phyloP scores from a whole-genome alignment of 169 alveolate species.

The Plasmodium billcollinsi region DNA sequence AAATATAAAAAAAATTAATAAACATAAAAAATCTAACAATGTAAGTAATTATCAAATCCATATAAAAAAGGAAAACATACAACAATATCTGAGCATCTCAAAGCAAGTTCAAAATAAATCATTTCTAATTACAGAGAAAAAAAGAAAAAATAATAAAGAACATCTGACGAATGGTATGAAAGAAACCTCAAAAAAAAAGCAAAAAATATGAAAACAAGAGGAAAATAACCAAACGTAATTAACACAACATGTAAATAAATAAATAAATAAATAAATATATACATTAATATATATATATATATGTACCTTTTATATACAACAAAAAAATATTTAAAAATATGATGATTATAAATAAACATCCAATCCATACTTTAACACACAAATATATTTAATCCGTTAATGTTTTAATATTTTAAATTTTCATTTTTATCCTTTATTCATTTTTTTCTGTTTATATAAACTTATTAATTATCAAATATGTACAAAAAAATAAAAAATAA shows the following conservation, averaged over 20 bases:
- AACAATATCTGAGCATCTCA: constrained; percentile 26
- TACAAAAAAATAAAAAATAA: constrained; percentile 21
- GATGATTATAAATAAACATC: background rate
- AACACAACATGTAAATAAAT: background rate
- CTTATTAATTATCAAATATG: constrained; percentile 65
- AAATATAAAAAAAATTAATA: constrained; percentile 17
- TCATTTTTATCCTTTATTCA: background rate
- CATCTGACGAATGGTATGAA: background rate
- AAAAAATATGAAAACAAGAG: background rate
- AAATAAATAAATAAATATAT: background rate
- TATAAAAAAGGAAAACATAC: constrained; percentile 30
- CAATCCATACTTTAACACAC: too few species aligned
- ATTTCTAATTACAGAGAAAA: constrained; percentile 29
- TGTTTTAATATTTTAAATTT: too few species aligned
- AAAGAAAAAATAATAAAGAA: constrained; percentile 15
- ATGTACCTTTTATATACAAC: background rate
- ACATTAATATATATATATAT: background rate
- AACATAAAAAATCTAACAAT: constrained; percentile 21
- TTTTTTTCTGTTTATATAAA: constrained; percentile 22
- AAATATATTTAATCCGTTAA: too few species aligned
- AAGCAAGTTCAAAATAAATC: constrained; percentile 8
- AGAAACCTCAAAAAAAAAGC: constrained; percentile 5
- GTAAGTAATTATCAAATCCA: constrained; percentile 42
- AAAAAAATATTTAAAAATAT: background rate
- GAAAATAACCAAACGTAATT: background rate